Base-by-base conservation (phyloP, 257 asterid genomes). In the Plantago ovata region DNA sequence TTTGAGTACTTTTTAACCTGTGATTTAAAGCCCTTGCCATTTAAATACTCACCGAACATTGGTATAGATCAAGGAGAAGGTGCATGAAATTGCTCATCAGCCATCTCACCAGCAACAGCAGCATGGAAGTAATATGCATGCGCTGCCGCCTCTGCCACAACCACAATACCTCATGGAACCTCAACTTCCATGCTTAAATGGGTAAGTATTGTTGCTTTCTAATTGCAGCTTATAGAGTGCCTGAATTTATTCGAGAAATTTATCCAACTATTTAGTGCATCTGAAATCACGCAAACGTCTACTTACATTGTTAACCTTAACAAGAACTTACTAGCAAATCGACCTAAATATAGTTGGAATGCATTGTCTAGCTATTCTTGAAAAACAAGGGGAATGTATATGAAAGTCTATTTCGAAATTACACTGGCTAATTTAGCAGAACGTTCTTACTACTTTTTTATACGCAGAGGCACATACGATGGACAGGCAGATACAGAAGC, bases 41-140 rank as follows among this genome's bases (percentile, higher is more conserved):
- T 39, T 57, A 8, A 28, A 61, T 22, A 21, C 36, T 15, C 14
- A 32, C 22, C 38, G 28, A 18, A n/a, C n/a, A 20, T 10, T 56
- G 44, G 9, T 50, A 55, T 28, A 89, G 97, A 81, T 89, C 63
- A 78, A 85, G 68, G 92, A 86, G 53, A 89, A 77, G 66, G 87
- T 79, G 64, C 79, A 77, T 69, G 77, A 73, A 45, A 76, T 78
- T 61, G 71, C 49, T 5, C 76, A 76, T 14, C 79, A 73, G 58
- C 72, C 77, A 13, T 64, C 39, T n/a, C n/a, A n/a, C 21, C 81
- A 89, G 90, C 86, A 77, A 58, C 88, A 72, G 56, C 75, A 68
- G 32, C 79, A 66, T 20, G 74, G 72, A 70, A 67, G 62, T 19
- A 66, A 23, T 24, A 59, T 77, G 10, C 38, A 76, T 1, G 28